Conservation (phyloP, 2,329 filamentous ascomycete genomes). For the Huntiella omanensis region DNA sequence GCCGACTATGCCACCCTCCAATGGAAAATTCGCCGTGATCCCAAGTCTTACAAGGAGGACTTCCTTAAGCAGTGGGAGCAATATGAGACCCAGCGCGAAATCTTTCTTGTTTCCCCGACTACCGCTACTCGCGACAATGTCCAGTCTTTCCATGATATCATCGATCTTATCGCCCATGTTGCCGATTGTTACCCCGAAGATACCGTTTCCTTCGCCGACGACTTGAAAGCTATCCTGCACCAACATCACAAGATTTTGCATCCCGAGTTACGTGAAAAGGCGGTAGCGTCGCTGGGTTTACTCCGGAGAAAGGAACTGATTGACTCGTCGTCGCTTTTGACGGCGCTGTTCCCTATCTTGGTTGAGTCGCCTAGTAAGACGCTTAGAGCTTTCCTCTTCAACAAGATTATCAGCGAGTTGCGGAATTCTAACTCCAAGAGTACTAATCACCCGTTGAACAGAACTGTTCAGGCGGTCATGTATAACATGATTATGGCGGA, state of each 20-base stretch:
- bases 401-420: conserved; percentile 79
- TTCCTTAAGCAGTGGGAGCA: conserved; percentile 77
- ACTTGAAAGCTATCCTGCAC: conserved; percentile 63
- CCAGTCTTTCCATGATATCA: conserved; percentile 71
- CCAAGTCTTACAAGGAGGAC: conserved; percentile 77
- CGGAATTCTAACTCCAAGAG: conserved; percentile 71
- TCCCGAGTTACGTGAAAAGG: conserved; percentile 75
- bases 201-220: conserved; percentile 56
- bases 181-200: conserved; percentile 81
- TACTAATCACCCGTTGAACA: conserved; percentile 83
- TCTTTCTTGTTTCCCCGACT: conserved; percentile 70
- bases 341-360: conserved; percentile 85
- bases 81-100: conserved; percentile 78
- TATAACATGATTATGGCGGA: conserved; percentile 84
- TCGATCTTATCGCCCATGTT: conserved; percentile 86
- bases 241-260: conserved; percentile 70
- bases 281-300: conserved; percentile 76
- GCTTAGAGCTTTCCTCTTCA: conserved; percentile 64
- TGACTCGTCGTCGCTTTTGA: conserved; percentile 64
- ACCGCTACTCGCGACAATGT: conserved; percentile 61
- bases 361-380: conserved; percentile 85
- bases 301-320: conserved; percentile 82
- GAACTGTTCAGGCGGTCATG: conserved; percentile 79
- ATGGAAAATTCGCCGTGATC: conserved; percentile 79
- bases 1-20: conserved; percentile 77